Evolutionary conservation across 768 basidiomycete species (phyloP).

Genomic region (Dendrothele bispora): DNA sequence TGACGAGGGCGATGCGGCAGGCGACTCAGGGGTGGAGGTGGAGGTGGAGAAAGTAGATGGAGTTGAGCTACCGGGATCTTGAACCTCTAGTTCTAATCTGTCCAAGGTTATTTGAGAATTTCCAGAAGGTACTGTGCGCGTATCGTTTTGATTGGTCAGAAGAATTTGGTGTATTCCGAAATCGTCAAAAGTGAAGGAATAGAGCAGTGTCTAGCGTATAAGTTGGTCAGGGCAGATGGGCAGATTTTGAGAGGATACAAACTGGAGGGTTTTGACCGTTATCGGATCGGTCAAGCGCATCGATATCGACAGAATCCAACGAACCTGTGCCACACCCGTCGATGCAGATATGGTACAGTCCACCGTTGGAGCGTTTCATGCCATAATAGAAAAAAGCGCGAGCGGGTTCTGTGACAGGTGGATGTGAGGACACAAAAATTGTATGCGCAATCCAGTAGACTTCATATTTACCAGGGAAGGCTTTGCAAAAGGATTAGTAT

Average conservation of each 20-base stretch:
- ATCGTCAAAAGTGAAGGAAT: slow-evolving; percentile 15
- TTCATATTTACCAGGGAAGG: no score
- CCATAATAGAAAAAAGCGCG: slow-evolving; percentile 30
- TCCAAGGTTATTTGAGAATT: slow-evolving; percentile 31
- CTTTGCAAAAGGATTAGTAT: background rate
- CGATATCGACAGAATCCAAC: slow-evolving; percentile 20
- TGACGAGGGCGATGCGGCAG: no score
- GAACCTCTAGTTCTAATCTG: slow-evolving; percentile 22
- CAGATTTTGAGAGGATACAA: slow-evolving; percentile 5
- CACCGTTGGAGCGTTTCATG: slow-evolving; percentile 25
- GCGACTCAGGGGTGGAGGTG: no score
- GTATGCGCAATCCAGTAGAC: background rate
- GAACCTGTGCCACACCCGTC: slow-evolving; percentile 32
- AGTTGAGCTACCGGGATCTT: no score
- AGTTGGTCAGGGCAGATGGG: no score
- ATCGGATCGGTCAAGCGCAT: slow-evolving; percentile 27
- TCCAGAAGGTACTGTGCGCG: slow-evolving; percentile 15
- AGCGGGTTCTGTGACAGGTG: slow-evolving; percentile 14
- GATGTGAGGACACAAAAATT: slow-evolving; percentile 12
- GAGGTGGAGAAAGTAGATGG: no score
- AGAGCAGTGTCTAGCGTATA: slow-evolving; percentile 21
- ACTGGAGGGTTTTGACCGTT: slow-evolving; percentile 31
- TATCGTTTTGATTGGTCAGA: slow-evolving; percentile 24
- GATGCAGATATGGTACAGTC: slow-evolving; percentile 28
- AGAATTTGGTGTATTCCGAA: slow-evolving; percentile 27